Conservation (phyloP, 305 asterid species). For the Fraxinus latifolia region DNA sequence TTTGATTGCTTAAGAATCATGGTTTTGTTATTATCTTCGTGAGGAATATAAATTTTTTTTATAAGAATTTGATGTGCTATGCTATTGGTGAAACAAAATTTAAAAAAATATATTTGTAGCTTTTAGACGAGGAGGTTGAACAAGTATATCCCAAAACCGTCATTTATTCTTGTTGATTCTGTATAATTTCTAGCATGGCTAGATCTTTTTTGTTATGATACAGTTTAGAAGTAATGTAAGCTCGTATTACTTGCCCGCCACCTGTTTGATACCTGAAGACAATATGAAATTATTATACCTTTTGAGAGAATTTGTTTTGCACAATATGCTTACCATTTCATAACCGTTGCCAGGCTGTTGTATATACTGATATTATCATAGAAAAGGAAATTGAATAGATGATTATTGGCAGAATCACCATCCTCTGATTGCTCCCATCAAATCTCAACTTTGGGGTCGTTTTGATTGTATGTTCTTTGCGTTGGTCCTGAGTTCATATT, state of each 20-base stretch:
- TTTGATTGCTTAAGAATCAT: too few relatives aligned
- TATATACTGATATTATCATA: conserved; percentile 34
- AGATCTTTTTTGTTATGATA: neutral
- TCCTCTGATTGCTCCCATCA: conserved; percentile 38
- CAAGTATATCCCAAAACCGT: neutral
- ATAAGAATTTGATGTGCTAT: too few relatives aligned
- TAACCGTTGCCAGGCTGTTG: conserved; percentile 29
- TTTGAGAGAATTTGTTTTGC: neutral
- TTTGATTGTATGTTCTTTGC: conserved; percentile 33
- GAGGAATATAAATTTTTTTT: too few relatives aligned
- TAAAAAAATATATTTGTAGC: neutral
- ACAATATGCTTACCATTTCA: neutral
- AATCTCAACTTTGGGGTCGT: conserved; percentile 34
- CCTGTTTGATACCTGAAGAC: neutral
- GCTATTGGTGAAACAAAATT: neutral
- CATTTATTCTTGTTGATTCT: too few relatives aligned
- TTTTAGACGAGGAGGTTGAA: neutral
- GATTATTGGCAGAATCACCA: conserved; percentile 37
- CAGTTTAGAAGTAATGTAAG: neutral
- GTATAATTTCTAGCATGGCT: neutral
- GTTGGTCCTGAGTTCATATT: conserved; percentile 37
- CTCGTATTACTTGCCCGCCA: neutral
- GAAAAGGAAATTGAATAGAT: conserved; percentile 33
- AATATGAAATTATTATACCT: neutral
- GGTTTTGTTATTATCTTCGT: too few relatives aligned